Evolutionary conservation across 345 rosid genomes (phyloP), one percentile per base, ranked within the genome.

Genomic region (Hevea brasiliensis): DNA sequence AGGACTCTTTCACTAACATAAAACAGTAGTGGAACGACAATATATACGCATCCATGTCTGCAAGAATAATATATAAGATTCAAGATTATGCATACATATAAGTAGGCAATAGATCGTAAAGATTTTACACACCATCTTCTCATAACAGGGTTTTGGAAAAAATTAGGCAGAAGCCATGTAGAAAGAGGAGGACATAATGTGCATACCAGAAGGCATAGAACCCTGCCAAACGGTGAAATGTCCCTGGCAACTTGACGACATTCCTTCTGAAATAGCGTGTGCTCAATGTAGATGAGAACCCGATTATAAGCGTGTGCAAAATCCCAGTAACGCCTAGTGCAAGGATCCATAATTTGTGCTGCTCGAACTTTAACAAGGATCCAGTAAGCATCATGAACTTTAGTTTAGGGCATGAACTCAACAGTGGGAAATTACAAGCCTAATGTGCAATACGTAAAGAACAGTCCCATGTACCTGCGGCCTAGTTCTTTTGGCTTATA

Each of bases 1-100:
- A 88, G 72, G 20, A 90, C 14, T 75, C 97, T 90, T 76, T 93
- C 97, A 20, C 68, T 70, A 2, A 85, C 80, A 67, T 93, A 95
- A 32, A 90, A 68, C 70, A 90, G 7, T 72, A 92, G 77, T 17
- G 98, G 94, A 61, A 79, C 50, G 1, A 70, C 26, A 59, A 91
- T 62, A 66, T 95, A 95, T n/a, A n/a, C n/a, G n/a, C 89, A 95
- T 90, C 99, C 99, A 95, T 61, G 99, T 93, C 99, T 95, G 85
- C 82, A 80, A 14, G 23, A 7, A 35, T 15, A 65, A 42, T 8
- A 42, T 55, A 56, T 21, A 6, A 7, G 0, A 26, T 32, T 53
- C 12, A 56, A 54, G 14, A 26, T 40, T 56, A 29, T 42, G 48
- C 66, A 42, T 56, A 13, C 54, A 8, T 7, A 35, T 45, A 23